phyloP scores from a whole-genome alignment of 2,329 filamentous ascomycete species.

The Mycogone perniciosa region DNA sequence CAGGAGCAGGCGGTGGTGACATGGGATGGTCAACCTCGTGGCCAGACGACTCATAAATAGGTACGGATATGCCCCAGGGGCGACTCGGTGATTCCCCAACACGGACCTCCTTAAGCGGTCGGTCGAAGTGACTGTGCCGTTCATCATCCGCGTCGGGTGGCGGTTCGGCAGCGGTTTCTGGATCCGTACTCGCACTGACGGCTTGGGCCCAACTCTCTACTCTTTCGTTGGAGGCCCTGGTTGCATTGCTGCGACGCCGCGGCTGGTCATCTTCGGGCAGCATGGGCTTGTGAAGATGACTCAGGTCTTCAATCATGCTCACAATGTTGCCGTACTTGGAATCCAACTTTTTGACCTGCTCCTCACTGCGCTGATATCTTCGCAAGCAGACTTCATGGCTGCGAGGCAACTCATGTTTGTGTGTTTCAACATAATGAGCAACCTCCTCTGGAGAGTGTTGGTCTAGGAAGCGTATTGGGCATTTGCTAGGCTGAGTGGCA shows the following conservation, averaged over 20 bases:
- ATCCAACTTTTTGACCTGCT: constrained; percentile 80
- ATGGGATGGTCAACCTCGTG: constrained; percentile 36
- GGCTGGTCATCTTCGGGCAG: constrained; percentile 54
- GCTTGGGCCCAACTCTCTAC: constrained; percentile 83
- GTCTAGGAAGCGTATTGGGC: constrained; percentile 87
- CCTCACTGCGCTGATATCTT: constrained; percentile 80
- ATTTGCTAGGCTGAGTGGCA: constrained; percentile 55
- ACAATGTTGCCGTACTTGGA: constrained; percentile 89
- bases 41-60: constrained; percentile 43
- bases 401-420: constrained; percentile 90
- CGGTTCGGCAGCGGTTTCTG: constrained; percentile 26
- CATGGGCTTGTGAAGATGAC: constrained; percentile 82
- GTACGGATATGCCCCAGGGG: constrained; percentile 87
- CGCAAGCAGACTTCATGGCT: constrained; percentile 91
- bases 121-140: constrained; percentile 71
- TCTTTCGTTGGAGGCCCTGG: constrained; percentile 56
- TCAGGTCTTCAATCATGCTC: constrained; percentile 89
- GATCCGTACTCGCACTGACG: constrained; percentile 51
- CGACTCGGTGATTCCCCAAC: constrained; percentile 89
- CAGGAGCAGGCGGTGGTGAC: constrained; percentile 53
- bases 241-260: constrained; percentile 37
- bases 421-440: constrained; percentile 85
- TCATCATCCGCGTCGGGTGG: constrained; percentile 41
- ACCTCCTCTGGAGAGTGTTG: constrained; percentile 91
- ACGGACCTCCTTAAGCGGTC: constrained; percentile 80